These are phyloP conservation scores for Emiliania huxleyi DNA, from an alignment of 78 protist genomes.

Conservation along the genomic window DNA sequence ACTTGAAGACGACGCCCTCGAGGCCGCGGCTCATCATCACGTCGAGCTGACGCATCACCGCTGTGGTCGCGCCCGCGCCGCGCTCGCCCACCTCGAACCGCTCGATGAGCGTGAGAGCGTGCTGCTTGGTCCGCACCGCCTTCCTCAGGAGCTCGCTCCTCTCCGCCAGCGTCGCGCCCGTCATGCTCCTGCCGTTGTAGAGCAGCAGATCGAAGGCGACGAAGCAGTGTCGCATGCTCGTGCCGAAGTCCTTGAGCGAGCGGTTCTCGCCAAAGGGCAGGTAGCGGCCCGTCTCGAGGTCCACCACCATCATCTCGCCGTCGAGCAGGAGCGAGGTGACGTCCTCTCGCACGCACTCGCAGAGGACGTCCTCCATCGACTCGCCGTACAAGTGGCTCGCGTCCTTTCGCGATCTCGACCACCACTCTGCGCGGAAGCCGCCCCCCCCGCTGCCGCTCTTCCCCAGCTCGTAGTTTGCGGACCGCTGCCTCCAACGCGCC, in stretches of 20 bases:
- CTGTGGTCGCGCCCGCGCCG: no score
- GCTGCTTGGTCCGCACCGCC: not conserved
- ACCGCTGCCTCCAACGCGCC: no score
- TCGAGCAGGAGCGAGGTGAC: not conserved
- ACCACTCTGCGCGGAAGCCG: not conserved
- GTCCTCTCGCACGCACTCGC: not conserved
- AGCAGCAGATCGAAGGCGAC: not conserved
- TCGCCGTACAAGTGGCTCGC: not conserved
- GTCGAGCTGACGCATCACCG: not conserved
- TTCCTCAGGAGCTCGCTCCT: not conserved
- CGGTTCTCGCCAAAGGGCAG: not conserved
- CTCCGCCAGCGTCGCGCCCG: not conserved
- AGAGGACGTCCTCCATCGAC: not conserved
- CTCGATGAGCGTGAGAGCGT: not conserved
- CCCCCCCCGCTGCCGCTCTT: not conserved
- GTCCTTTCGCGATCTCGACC: not conserved
- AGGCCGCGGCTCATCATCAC: not conserved
- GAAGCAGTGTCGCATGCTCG: not conserved
- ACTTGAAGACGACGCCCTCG: conserved; percentile 4
- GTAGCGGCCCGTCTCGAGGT: no score
- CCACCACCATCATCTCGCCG: conserved; percentile 31
- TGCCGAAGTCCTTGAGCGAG: not conserved
- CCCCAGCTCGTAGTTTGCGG: not conserved
- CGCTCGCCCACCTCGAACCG: no score
- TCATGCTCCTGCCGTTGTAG: not conserved